Base-by-base conservation (phyloP, 352 stramenopile species). In the Pythium coloratum region DNA sequence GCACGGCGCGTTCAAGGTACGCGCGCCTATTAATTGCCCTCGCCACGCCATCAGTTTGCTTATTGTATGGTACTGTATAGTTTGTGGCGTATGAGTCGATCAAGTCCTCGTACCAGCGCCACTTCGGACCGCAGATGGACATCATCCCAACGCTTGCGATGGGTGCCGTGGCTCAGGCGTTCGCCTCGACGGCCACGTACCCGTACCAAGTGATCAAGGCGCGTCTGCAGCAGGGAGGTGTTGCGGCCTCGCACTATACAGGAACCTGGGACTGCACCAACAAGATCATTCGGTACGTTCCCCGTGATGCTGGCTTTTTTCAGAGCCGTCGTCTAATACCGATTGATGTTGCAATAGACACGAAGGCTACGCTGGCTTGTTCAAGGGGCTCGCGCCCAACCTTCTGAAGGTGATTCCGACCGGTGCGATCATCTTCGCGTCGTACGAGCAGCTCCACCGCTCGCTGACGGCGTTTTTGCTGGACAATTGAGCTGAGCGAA, bases 131-230 rank as follows among this genome's bases (percentile, higher is more conserved):
- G 3, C 75, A 92, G 54, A 89, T 95, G 82, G 82, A 91, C 18
- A 40, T 89, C 46, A 65, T 90, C 14, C 83, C 81, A 24, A 89
- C 81, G 49, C 68, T 95, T 12, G 67, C 81, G 30, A 94, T 97
- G 70, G 94, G 87, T 32, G 87, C 86, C 2, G 24, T 91, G n/a
- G 79, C 87, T 3, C 84, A 95, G 71, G 84, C 82, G n/a, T 84
- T 95, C 62, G 86, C 87, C 32, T 94, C 85, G 9, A 91, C 83
- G 20, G 86, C 76, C 5, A 98, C 95, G 16, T 99, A 98, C 76
- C 96, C 97, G 20, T 91, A 98, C 59, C 96, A 99, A 78, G 94
- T 99, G 13, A 94, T 99, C 54, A 99, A 99, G 82, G 88, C 95
- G 16, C 81, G 97, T 61, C 71, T 99, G 18, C 97, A 99, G 68